Conservation (phyloP, 306 rosid genomes). For the Prunus kanzakura region DNA sequence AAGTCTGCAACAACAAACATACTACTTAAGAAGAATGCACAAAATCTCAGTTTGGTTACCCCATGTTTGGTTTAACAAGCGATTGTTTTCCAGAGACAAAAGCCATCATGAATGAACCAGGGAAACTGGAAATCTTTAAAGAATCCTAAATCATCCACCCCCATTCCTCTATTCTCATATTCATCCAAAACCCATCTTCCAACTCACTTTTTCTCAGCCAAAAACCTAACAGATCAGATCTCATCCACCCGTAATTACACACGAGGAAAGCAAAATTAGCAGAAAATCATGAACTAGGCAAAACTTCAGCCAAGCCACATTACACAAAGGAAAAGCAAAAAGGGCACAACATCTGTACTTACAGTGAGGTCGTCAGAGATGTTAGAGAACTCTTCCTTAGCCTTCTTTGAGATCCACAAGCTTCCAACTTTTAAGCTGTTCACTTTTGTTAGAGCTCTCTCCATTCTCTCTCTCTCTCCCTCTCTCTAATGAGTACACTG, state of each 20-base stretch:
- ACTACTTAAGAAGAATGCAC: not conserved
- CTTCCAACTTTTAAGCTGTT: conserved; percentile 75
- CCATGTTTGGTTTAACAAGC: not conserved
- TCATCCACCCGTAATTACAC: conserved; percentile 16
- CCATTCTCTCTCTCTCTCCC: conserved; percentile 45
- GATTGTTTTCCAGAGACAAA: not conserved
- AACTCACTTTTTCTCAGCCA: not conserved
- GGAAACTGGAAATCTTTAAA: not conserved
- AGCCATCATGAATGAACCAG: not conserved
- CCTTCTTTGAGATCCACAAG: conserved; percentile 89
- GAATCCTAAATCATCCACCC: not conserved
- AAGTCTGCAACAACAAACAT: conserved; percentile 51
- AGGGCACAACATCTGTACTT: conserved; percentile 23
- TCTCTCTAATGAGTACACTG: not conserved
- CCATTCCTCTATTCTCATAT: conserved; percentile 9
- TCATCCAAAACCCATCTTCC: conserved; percentile 7
- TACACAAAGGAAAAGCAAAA: conserved; percentile 13
- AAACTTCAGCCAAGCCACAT: conserved; percentile 32
- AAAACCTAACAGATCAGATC: conserved; percentile 37
- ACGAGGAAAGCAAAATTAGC: conserved; percentile 16
- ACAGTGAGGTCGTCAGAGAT: conserved; percentile 75
- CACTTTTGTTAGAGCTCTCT: conserved; percentile 87
- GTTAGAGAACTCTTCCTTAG: conserved; percentile 81
- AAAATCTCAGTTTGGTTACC: not conserved
- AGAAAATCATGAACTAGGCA: conserved; percentile 14